Percentiles rank a stretch among this genome's conserved stretches.
phyloP scores from a whole-genome alignment of 2,329 filamentous ascomycete genomes.

The Ophioceras dolichostomum region DNA sequence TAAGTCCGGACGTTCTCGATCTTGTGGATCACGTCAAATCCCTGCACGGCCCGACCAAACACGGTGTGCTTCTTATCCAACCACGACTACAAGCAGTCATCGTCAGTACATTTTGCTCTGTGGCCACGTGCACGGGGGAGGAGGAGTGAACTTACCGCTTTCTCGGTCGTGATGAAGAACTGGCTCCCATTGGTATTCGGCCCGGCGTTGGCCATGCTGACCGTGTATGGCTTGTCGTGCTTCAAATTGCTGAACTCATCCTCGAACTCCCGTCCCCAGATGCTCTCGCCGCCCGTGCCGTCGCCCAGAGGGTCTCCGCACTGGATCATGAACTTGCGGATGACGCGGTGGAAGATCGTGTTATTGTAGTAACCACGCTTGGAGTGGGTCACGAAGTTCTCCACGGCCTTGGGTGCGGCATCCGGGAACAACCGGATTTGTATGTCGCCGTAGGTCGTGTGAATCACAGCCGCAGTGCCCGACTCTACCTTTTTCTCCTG shows the following conservation, averaged over 20 bases:
- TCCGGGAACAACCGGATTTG: constrained; percentile 87
- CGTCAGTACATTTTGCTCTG: neutral
- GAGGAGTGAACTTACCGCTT: constrained; percentile 50
- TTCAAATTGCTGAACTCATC: constrained; percentile 87
- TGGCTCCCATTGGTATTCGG: constrained; percentile 92
- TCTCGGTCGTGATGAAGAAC: constrained; percentile 98
- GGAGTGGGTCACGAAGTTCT: constrained; percentile 92
- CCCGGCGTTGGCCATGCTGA: constrained; percentile 96
- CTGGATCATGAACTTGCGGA: constrained; percentile 97
- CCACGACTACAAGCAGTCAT: constrained; percentile 50
- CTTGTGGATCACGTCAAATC: constrained; percentile 86
- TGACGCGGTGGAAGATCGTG: constrained; percentile 94
- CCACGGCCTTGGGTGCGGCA: constrained; percentile 84
- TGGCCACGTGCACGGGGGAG: neutral
- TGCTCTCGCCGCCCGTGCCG: constrained; percentile 80
- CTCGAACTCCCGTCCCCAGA: constrained; percentile 85
- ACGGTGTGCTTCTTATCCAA: constrained; percentile 93
- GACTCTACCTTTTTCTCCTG: constrained; percentile 55
- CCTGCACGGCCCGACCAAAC: constrained; percentile 81
- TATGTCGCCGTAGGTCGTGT: constrained; percentile 91
- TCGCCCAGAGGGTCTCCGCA: constrained; percentile 76
- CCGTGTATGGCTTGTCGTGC: constrained; percentile 91
- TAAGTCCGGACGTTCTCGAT: constrained; percentile 85
- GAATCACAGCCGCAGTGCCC: constrained; percentile 70
- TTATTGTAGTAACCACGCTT: constrained; percentile 92